Evolutionary conservation across 2,329 filamentous ascomycete genomes (phyloP), one percentile per base, ranked within the genome.

Genomic region (Ascochyta rabiei): DNA sequence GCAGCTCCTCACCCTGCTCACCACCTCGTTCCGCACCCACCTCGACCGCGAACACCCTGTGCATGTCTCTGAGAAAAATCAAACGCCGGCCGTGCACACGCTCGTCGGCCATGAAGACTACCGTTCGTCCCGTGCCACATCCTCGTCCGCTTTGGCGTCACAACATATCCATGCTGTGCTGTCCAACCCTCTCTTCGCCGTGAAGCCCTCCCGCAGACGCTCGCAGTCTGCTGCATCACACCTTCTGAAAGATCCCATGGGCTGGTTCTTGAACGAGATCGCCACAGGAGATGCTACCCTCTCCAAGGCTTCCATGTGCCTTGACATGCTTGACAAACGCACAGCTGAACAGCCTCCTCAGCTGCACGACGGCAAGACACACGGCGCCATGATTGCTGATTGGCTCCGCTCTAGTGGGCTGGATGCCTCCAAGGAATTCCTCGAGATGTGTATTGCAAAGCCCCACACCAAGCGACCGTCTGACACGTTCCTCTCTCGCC

Each of bases 1-100:
- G 57, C 81, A 84, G 62, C 77, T 89, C 7, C 79, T 89, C 35
- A 80, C 77, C 48, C 77, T 85, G 18, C 80, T 89, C 59, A 87
- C 84, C 19, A 80, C 79, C 35, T 88, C 85, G 12, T 89, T 89
- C 70, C 80, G 84, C 61, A 77, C 80, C 44, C 84, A 88, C 54
- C 80, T 89, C 37, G 85, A 89, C 64, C 79, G 76, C 48, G 81
- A 83, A 54, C 82, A 87, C 72, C 82, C 81, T 28, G 28, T 68
- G 12, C 31, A 54, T 8, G 16, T 57, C 7, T 24, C 59, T 21
- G 64, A 67, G 18, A 56, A 50, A 41, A 24, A 38, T n/a, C 40
- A 28, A 3, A 16, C 31, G 2, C n/a, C 35, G 1, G 7, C 9
- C 6, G 15, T 26, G n/a, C 35, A 24, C 31, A 30, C 30, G 6